Evolutionary conservation across 768 basidiomycete species (phyloP), one percentile per base, ranked within the genome.

Genomic region (Cyclocybe aegerita): DNA sequence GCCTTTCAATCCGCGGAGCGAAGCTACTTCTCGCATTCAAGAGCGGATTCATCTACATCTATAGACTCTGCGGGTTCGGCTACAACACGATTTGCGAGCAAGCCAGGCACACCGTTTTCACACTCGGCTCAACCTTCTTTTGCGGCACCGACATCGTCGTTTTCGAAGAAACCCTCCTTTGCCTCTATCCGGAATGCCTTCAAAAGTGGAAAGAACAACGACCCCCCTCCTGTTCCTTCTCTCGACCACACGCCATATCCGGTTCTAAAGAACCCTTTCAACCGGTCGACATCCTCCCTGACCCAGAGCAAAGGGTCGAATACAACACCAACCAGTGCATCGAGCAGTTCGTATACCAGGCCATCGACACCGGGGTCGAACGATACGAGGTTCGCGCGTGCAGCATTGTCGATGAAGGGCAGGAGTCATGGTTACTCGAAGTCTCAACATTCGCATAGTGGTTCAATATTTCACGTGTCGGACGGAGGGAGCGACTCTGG

Each of bases 151-250:
- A 67, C 69, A 36, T 67, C 81, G n/a, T 74, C 82, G 1, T 88
- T 90, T 61, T 72, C 81, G 38, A 90, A 90, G 72, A 93, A 93
- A 60, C 67, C 87, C 2, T 93, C 90, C 0, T 92, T 93, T 52
- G 90, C 90, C 2, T 92, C 89, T 11, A 82, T 93, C 52, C 83
- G 89, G 36, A 91, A 91, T 63, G 90, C 90, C 3, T 92, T 93
- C 77, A 93, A 89, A 67, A 81, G 79, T 39, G 76, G 77, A 48
- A 89, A 79, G 60, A 74, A 68, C 47, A 72, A 65, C 43, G 82
- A 85, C n/a, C 71, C 84, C 5, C 91, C 90, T 16, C 89, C 90
- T n/a, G 73, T 93, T 47, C 91, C 90, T 10, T 70, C 74, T 33
- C 66, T 91, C 30, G 88, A 91, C 48, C 74, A 81, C 45, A 77